A percentile compares a stretch with the other conserved stretches of the same genome.
Evolutionary conservation across 2,329 filamentous ascomycete species (phyloP).

Genomic region (Colletotrichum sidae): DNA sequence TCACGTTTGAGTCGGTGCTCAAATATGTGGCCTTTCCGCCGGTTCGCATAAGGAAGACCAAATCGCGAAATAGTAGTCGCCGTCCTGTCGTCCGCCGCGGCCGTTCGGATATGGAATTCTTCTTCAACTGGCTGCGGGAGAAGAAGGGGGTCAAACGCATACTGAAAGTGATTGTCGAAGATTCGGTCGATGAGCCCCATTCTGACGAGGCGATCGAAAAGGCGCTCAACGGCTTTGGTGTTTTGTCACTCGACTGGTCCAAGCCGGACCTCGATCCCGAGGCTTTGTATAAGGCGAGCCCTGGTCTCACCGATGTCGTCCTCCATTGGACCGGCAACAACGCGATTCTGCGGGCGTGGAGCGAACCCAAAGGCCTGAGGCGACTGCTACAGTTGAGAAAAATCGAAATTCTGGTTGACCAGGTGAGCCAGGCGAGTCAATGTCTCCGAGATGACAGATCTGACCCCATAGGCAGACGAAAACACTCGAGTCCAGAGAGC

Average conservation of each 20-base stretch:
- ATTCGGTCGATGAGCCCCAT: conserved; percentile 40
- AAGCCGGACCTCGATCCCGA: conserved; percentile 42
- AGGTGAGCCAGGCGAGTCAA: conserved; percentile 33
- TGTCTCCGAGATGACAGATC: not conserved
- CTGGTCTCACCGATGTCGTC: conserved; percentile 39
- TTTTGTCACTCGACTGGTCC: conserved; percentile 47
- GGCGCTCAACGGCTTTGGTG: conserved; percentile 40
- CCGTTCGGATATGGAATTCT: conserved; percentile 40
- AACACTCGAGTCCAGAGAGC: conserved; percentile 35
- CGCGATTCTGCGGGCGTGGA: conserved; percentile 47
- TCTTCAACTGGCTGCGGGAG: conserved; percentile 44
- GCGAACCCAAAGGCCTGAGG: conserved; percentile 42
- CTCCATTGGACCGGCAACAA: conserved; percentile 49
- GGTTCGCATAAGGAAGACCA: conserved; percentile 3
- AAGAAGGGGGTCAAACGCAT: conserved; percentile 43
- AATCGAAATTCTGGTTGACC: conserved; percentile 41
- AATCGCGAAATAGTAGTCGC: conserved; percentile 17
- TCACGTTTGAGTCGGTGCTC: conserved; percentile 43
- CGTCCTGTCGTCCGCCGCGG: conserved; percentile 33
- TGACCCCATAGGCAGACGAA: not conserved
- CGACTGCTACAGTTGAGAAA: conserved; percentile 41
- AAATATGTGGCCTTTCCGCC: conserved; percentile 44
- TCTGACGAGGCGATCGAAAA: conserved; percentile 46
- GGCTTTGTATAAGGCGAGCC: conserved; percentile 31
- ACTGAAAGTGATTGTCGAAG: conserved; percentile 46